Base-by-base conservation (phyloP, 768 basidiomycete genomes). In the Gelatoporia subvermispora region DNA sequence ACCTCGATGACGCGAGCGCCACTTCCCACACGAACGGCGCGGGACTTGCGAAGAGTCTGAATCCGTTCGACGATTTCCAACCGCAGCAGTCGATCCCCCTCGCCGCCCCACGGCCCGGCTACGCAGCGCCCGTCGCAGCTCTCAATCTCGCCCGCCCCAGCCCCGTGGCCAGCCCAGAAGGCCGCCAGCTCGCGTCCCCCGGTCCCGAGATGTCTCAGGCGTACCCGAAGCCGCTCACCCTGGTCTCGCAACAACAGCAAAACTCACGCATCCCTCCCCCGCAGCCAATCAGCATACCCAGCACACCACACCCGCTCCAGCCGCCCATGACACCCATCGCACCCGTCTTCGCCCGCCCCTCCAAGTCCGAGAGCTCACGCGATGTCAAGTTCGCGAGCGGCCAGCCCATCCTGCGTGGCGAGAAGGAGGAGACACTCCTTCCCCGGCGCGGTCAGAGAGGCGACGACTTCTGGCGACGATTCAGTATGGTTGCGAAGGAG, bases 391-490 rank as follows among this genome's bases (percentile, higher is more conserved):
- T 82, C 51, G 60, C 68, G 4, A 65, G 73, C 8, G 68, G 70
- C 16, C 65, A 70, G 47, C 69, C 75, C 16, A 88, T 89, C 60
- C 75, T 90, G 60, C 78, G 88, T 15, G 79, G 85, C 4, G 73
- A 81, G 43, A 71, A 71, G 1, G 88, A 91, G 63, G 85, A 83
- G 36, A 78, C 81, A 2, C 60, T 86, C 2, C 63, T 90, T 8
- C 83, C 86, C 1, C 72, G 71, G 35, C 76, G 85, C 39, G 85
- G 87, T 2, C 80, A 87, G 61, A 79, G 75, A 42, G 86, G 87
- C 0, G 88, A 91, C 58, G 85, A 90, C 58, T 91, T 92, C 67
- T 92, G 89, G 89, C 73, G 85, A 51, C 74, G 89, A 35, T 92
- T 91, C 67, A 87, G 84, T 52, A 88, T 90, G 72, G 81, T 91